These are phyloP conservation scores for Euphorbia neoarborescens DNA, from an alignment of 441 rosid species.

Conservation along the genomic window DNA sequence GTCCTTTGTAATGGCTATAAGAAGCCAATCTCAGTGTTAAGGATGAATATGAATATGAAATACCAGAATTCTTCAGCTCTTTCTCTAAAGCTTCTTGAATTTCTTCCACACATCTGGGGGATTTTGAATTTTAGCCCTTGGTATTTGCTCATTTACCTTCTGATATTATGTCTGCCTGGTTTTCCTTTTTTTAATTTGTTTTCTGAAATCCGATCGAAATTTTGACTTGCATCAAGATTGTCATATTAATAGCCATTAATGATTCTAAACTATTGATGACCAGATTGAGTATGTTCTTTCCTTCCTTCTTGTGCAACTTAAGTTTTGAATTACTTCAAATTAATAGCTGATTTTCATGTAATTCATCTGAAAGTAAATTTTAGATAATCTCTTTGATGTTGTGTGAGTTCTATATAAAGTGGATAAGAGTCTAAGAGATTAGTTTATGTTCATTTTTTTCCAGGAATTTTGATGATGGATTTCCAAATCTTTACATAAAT, in stretches of 20 bases:
- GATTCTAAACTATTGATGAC: neutral
- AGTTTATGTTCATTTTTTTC: conserved; percentile 9
- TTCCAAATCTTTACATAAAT: conserved; percentile 85
- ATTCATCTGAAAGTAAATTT: neutral
- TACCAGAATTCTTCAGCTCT: too few relatives aligned
- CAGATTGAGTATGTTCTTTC: neutral
- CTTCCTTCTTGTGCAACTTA: neutral
- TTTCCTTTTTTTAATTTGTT: neutral
- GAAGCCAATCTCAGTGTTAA: too few relatives aligned
- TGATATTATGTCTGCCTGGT: neutral
- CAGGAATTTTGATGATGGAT: conserved; percentile 96
- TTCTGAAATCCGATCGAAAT: neutral
- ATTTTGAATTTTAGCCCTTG: too few relatives aligned
- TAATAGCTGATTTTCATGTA: neutral
- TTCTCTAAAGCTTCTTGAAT: too few relatives aligned
- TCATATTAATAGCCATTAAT: neutral
- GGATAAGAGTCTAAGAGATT: neutral
- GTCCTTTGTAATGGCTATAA: too few relatives aligned
- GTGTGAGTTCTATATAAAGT: neutral
- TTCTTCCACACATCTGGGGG: too few relatives aligned
- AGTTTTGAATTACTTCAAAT: neutral
- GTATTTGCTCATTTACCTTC: too few relatives aligned
- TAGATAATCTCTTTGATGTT: too few relatives aligned
- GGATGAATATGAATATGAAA: too few relatives aligned
- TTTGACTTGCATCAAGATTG: neutral